Base-by-base conservation (phyloP, 2,329 filamentous ascomycete species). In the Apiospora marii region DNA sequence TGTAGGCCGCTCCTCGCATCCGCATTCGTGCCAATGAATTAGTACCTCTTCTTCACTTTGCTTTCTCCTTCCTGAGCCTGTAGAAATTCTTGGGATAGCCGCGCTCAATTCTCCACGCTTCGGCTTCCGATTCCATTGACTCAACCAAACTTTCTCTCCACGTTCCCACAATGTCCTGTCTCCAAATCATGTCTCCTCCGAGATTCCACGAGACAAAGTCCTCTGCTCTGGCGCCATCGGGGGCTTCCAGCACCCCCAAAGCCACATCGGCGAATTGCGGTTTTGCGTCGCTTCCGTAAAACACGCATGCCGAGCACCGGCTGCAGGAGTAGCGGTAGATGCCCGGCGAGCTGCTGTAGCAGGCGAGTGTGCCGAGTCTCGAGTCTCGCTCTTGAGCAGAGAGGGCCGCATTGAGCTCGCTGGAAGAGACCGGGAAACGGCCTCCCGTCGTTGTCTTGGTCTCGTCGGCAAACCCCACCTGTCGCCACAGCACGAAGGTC, bases 301-400 rank as follows among this genome's bases (percentile, higher is more conserved):
- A 87, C 0, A 87, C 80, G 14, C 75, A 78, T 0, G 87, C 86
- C 0, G 85, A 86, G 77, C 87, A 89, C 1, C 74, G 79, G 0
- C 81, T 82, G 77, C 87, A 89, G 73, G 85, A 88, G 73, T 87
- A 88, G 1, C 87, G 79, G 71, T 86, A 82, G 0, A 87, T 84
- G 19, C 81, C 82, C 0, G 82, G 77, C 0, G 85, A 87, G 68
- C 85, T 87, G 12, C 76, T 74, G 74, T 85, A 86, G 41, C 83
- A 82, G 0, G 79, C 75, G 5, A 88, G 78, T 0, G 84, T 87
- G 0, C 85, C 86, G 14, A 85, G 72, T 7, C 81, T 79, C 0
- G 81, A 72, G 69, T 86, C 84, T 7, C 80, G 78, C 0, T 72
- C 30, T 3, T 72, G 49, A 4, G 68, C 10, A 3, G 81, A 75